Conservation (phyloP, 192 early-diverging fungal species). For the Helicostylum pulchrum region DNA sequence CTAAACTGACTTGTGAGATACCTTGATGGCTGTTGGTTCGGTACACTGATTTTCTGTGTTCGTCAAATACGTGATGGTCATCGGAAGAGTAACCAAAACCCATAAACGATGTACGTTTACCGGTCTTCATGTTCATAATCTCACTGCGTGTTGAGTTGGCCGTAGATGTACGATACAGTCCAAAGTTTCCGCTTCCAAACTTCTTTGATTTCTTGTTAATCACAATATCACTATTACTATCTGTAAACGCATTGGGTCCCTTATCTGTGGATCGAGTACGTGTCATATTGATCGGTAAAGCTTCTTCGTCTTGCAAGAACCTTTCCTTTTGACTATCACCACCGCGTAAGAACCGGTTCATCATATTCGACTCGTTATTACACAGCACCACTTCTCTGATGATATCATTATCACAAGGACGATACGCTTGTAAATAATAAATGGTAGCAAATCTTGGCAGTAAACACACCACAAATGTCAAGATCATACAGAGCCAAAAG, state of each 20-base stretch:
- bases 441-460: constrained; percentile 70
- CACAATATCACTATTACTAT: neutral
- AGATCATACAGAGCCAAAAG: constrained; percentile 67
- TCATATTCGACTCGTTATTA: neutral
- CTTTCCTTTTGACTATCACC: neutral
- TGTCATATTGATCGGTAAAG: constrained; percentile 22
- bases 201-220: neutral
- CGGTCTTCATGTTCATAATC: constrained; percentile 40
- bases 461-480: constrained; percentile 63
- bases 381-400: constrained; percentile 71
- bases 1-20: neutral
- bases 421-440: constrained; percentile 65
- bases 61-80: constrained; percentile 40
- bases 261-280: neutral
- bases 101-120: constrained; percentile 43
- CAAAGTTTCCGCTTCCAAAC: neutral
- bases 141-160: constrained; percentile 21
- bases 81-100: constrained; percentile 46
- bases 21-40: neutral
- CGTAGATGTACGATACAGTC: neutral
- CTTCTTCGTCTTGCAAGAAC: constrained; percentile 17
- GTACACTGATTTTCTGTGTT: constrained; percentile 39
- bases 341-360: neutral
- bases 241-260: neutral
- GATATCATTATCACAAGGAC: constrained; percentile 79